phyloP scores from a whole-genome alignment of 306 rosid species.

The Hippophae rhamnoides region DNA sequence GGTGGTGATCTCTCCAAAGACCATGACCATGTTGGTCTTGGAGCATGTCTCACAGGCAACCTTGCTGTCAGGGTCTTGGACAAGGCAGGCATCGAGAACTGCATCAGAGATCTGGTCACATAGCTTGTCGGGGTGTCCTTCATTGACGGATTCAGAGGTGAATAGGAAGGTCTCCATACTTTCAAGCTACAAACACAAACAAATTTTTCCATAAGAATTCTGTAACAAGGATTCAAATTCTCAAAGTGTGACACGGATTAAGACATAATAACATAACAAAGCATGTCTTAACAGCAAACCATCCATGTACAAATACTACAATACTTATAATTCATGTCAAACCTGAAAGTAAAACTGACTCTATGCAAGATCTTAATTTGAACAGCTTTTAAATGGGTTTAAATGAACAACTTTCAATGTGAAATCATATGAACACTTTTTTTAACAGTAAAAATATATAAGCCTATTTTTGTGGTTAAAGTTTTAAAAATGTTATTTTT shows the following conservation, averaged over 20 bases:
- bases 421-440: too few species aligned
- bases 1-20: constrained; percentile 97
- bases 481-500: too few species aligned
- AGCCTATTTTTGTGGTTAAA: too few species aligned
- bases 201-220: constrained; percentile 2
- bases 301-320: too few species aligned
- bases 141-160: constrained; percentile 95
- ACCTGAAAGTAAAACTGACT: too few species aligned
- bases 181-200: constrained; percentile 34
- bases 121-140: constrained; percentile 99
- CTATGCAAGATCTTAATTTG: too few species aligned
- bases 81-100: constrained; percentile 96
- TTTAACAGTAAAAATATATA: too few species aligned
- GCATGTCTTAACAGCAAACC: too few species aligned
- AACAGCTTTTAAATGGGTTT: too few species aligned
- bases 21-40: constrained; percentile 99
- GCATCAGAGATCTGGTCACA: constrained; percentile 99
- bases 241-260: neutral
- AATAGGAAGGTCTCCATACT: constrained; percentile 89
- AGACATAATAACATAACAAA: too few species aligned
- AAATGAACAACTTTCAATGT: too few species aligned
- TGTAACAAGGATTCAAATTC: constrained; percentile 2
- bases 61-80: constrained; percentile 97
- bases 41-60: constrained; percentile 99
- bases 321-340: too few species aligned